Evolutionary conservation across 352 stramenopile species (phyloP), one percentile per base, ranked within the genome.

Genomic region (Phytophthora pistaciae): DNA sequence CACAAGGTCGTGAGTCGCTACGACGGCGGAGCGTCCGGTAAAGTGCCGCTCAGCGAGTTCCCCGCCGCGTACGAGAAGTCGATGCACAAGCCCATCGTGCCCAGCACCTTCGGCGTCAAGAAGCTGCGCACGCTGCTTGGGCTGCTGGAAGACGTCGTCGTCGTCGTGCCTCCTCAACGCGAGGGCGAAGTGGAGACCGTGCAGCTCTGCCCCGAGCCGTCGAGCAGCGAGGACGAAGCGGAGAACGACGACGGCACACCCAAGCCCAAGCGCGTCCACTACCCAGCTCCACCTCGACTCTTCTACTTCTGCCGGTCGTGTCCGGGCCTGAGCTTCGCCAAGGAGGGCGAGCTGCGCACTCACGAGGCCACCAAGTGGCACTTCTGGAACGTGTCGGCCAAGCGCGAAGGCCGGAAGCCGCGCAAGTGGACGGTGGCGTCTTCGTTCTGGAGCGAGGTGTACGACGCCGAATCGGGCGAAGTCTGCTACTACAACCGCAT

Each of bases 341-440:
- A 84, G n/a, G 63, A 68, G 2, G 50, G 64, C 16, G 88, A 95
- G 54, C 72, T 95, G 5, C 59, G 64, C 29, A 82, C 79, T 9
- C 88, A 95, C 62, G 84, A 93, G 60, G 72, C 75, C 38, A 93
- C 86, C n/a, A 91, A 92, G 64, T 95, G 88, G 88, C 88, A 95
- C 56, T 78, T 64, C n/a, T 92, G 83, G 85, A 95, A 95, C 57
- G 20, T 84, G 10, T 8, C 68, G 42, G 75, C 82, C 7, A 84
- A 91, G 20, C 56, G 52, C 9, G 64, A 82, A 55, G 78, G 74
- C 29, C 70, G 72, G 8, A 60, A 75, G 52, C 78, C 82, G 6
- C 76, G 48, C 11, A 84, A 82, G 48, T 94, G 76, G 72, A 92
- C 83, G 38, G 50, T 92, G 23, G 76, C 79, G 33, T 81, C 83